Base-by-base conservation (phyloP, 169 alveolate species). In the Eimeria brunetti region DNA sequence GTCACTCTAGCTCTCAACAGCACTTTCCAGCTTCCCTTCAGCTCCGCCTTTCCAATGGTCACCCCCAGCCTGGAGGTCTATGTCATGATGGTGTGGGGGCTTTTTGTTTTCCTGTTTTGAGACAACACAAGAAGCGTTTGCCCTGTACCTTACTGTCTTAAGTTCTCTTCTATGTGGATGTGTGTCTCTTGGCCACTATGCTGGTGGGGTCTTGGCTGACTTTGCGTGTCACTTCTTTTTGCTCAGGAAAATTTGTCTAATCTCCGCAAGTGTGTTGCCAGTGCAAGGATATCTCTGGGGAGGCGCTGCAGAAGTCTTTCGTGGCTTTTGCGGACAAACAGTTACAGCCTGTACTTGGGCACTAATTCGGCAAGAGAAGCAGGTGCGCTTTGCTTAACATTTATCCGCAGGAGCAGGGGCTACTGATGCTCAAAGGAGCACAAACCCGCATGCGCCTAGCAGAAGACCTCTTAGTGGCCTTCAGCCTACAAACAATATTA, bases 301-400 rank as follows among this genome's bases (percentile, higher is more conserved):
- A 44, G 92, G 60, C 92, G 92, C 92, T 85, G 92, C 80, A 58
- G 92, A 58, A 62, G 76, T 9, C 92, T 85, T 24, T 41, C 81
- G 62, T 38, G 53, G 49, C 76, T 85, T 30, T 81, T 85, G 14
- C 49, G 58, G 64, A 58, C 92, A 27, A 85, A 41, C 60, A 58
- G 20, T 8, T 85, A 60, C 41, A 58, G 53, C 62, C 92, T 85
- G 46, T 85, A 49, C 58, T 51, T 62, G 9, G 92, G 92, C 46
- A 85, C 92, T 33, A 85, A 85, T 58, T 85, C 81, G 24, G 49
- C 53, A 33, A 36, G 41, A 30, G 75, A 56, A 62, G 92, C 81
- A 46, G 90, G 90, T 83, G 75, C 36, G 90, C 56, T 30, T 83
- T 83, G 51, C 18, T 38, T 2, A 18, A 46, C 20, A 2, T 44